A percentile compares a stretch with the other conserved stretches of the same genome.
Conservation (phyloP, 352 stramenopile species). For the Phytopythium aichiense region DNA sequence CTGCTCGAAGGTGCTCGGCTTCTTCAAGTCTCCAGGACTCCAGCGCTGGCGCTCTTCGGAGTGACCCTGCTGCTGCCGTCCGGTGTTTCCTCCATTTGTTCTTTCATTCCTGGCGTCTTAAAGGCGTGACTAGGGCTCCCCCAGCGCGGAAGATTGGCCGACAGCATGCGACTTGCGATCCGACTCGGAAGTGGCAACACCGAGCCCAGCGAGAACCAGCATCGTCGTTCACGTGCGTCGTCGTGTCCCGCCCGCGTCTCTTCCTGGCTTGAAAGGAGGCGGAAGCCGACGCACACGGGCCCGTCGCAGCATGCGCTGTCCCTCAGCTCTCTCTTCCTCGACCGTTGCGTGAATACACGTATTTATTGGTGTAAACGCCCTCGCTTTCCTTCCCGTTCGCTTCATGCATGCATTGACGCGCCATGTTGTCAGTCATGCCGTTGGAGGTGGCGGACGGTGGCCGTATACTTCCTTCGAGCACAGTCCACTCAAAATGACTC, state of each 20-base stretch:
- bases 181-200: background rate
- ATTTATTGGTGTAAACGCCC: slow-evolving; percentile 4
- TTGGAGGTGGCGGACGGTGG: background rate
- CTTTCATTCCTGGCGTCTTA: slow-evolving; percentile 4
- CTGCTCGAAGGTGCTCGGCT: background rate
- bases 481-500: background rate
- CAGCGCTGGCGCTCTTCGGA: background rate
- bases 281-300: background rate
- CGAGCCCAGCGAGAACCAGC: background rate
- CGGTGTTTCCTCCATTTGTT: background rate
- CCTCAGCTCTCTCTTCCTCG: background rate
- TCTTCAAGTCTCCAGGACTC: background rate
- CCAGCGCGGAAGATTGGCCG: background rate
- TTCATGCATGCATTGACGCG: background rate
- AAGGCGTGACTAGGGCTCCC: background rate
- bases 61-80: background rate
- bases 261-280: background rate
- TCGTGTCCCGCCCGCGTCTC: background rate
- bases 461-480: background rate
- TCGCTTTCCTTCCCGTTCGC: background rate
- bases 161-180: background rate
- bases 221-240: background rate
- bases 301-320: background rate
- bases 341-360: slow-evolving; percentile 6
- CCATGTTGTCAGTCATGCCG: background rate